Evolutionary conservation across 2,329 filamentous ascomycete species (phyloP), one percentile per base, ranked within the genome.

Genomic region (Malbranchea zuffiana): DNA sequence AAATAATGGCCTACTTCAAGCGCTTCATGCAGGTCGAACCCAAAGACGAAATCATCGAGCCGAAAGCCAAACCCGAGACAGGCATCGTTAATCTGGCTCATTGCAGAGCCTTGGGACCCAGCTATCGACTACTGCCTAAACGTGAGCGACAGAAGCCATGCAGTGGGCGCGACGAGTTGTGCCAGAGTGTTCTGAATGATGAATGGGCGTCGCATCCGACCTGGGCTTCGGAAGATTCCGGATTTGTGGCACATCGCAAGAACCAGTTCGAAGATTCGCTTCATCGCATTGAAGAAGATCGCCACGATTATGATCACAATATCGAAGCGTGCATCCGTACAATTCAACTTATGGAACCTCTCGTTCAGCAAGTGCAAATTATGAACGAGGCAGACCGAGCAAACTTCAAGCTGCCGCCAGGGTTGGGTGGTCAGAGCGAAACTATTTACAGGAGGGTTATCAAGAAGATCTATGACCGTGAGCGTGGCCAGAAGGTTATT

Each of bases 201-300:
- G 84, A 95, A 48, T 98, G 90, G 90, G 90, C 90, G 2, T 96
- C 88, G 17, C 90, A 98, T 62, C 90, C 90, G 3, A 98, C 90
- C 0, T 98, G 90, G 90, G 90, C 88, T 1, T 96, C 88, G 1
- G 90, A 98, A 60, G 90, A 98, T 55, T 93, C 84, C 29, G 90
- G 90, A 0, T 98, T 98, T 50, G 88, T 98, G 42, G 90, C 90
- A 8, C 90, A 98, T 62, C 78, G 88, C 44, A 98, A 98, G 72
- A 98, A 98, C 50, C 76, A 81, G 37, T 93, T 82, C 46, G 90
- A 98, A 58, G 90, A 98, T 59, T 82, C 82, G 20, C 74, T 98
- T 6, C 90, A 98, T 55, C 74, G 90, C 13, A 95, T 98, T 43
- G 90, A 98, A 60, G 90, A 98, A 60, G 90, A 98, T 58, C 82